Percentiles rank a stretch among this genome's conserved stretches.
Conservation (phyloP, 768 basidiomycete genomes). For the Tricholoma matsutake region DNA sequence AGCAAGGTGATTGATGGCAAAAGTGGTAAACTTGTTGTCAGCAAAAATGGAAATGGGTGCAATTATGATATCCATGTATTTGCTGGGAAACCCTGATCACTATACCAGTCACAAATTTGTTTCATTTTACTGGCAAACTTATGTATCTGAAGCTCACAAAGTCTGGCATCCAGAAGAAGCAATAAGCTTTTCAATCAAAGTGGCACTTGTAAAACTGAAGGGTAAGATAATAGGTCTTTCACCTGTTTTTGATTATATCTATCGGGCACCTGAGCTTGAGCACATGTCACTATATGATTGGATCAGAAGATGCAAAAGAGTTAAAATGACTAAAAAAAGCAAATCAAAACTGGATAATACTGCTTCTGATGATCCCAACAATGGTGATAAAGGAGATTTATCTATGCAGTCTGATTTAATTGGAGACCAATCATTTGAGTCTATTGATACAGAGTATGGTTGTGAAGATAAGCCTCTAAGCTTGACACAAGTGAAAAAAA, state of each 20-base stretch:
- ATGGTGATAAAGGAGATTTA: neutral
- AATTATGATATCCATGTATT: conserved; percentile 33
- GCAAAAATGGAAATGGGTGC: conserved; percentile 34
- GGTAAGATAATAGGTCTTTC: conserved; percentile 21
- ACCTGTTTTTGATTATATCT: conserved; percentile 32
- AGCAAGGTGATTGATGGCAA: conserved; percentile 25
- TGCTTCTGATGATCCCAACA: neutral
- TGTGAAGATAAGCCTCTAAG: neutral
- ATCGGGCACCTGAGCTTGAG: conserved; percentile 19
- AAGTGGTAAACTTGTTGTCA: conserved; percentile 28
- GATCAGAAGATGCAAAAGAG: conserved; percentile 12
- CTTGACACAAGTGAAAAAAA: neutral
- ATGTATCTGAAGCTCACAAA: conserved; percentile 21
- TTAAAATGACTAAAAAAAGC: conserved; percentile 4
- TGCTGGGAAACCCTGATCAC: too few relatives aligned
- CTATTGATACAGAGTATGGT: neutral
- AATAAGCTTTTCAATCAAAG: conserved; percentile 5
- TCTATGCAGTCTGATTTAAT: neutral
- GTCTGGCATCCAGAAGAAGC: neutral
- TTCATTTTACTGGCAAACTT: conserved; percentile 15
- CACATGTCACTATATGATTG: conserved; percentile 26
- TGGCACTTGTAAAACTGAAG: conserved; percentile 16
- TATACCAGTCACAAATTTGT: too few relatives aligned
- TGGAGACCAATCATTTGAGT: neutral
- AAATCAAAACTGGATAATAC: neutral